Evolutionary conservation across 805 yeast species (phyloP).

Genomic region (Candida koratica): DNA sequence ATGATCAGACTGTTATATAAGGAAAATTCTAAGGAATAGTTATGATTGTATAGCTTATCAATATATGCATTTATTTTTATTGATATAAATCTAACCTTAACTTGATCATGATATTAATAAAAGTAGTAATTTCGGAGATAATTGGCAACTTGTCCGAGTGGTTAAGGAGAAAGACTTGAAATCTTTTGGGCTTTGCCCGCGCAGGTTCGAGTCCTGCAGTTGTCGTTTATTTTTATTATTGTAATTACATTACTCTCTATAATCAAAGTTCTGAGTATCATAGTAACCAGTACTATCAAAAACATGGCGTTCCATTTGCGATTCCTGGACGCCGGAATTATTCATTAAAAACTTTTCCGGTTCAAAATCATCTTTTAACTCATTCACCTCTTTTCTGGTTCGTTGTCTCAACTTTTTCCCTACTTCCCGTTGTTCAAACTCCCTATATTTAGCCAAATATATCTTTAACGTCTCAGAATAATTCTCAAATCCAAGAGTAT

Average conservation of each 20-base stretch:
- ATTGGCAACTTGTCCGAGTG: conserved; percentile 47
- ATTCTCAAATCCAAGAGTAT: conserved; percentile 71
- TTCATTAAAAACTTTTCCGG: conserved; percentile 14
- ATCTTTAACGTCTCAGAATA: conserved; percentile 75
- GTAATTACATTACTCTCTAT: too few species aligned
- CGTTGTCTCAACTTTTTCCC: conserved; percentile 10
- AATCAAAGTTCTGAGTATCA: conserved; percentile 10
- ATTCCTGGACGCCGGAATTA: too few species aligned
- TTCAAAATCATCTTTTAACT: conserved; percentile 4
- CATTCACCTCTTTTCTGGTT: conserved; percentile 2
- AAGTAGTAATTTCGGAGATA: not conserved
- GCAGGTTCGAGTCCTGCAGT: conserved; percentile 50
- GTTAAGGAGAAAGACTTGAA: conserved; percentile 48
- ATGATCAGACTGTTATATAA: conserved; percentile 24
- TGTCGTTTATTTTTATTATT: conserved; percentile 32
- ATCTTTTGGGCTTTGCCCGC: conserved; percentile 50
- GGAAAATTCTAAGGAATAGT: conserved; percentile 7
- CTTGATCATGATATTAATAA: too few species aligned
- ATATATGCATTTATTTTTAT: conserved; percentile 1
- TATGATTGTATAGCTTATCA: too few species aligned
- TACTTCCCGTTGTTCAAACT: conserved; percentile 15
- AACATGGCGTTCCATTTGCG: too few species aligned
- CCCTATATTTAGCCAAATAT: conserved; percentile 38
- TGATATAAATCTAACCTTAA: too few species aligned
- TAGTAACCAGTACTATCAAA: conserved; percentile 6